Evolutionary conservation across 331 rosid genomes (phyloP).

Genomic region (Malus hybrid): DNA sequence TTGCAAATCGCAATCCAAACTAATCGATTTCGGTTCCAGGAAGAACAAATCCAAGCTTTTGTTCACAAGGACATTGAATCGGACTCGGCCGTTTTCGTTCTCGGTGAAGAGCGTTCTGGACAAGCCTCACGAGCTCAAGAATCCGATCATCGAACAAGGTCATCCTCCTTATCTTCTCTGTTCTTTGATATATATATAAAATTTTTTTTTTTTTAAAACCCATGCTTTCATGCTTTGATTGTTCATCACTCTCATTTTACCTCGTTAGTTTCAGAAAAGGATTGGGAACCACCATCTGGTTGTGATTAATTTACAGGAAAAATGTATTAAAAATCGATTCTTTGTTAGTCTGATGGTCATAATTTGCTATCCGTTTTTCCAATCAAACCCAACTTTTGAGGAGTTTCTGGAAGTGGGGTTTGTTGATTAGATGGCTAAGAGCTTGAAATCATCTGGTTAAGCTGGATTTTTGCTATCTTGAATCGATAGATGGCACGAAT

Average conservation of each 20-base stretch:
- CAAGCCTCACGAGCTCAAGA: constrained; percentile 43
- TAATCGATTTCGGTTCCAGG: constrained; percentile 28
- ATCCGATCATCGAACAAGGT: constrained; percentile 51
- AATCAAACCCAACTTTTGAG: neutral
- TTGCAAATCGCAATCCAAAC: constrained; percentile 27
- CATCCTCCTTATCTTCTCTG: neutral
- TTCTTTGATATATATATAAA: neutral
- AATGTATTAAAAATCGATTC: constrained; percentile 8
- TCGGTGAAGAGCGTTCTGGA: constrained; percentile 41
- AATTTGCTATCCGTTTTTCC: constrained; percentile 4
- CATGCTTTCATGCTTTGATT: neutral
- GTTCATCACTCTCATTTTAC: neutral
- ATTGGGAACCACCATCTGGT: too few relatives aligned
- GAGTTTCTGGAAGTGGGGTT: neutral
- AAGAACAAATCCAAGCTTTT: constrained; percentile 36
- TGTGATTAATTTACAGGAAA: neutral
- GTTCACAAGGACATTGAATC: constrained; percentile 22
- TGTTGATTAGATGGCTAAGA: neutral
- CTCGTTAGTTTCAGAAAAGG: too few relatives aligned
- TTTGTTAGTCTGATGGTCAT: constrained; percentile 10
- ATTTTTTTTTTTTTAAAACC: too few relatives aligned
- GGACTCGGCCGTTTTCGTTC: constrained; percentile 16
- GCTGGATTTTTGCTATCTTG: constrained; percentile 9
- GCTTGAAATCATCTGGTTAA: constrained; percentile 15
- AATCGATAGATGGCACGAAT: constrained; percentile 4